A percentile compares a stretch with the other conserved stretches of the same genome.
These are phyloP conservation scores for Scenedesmus sp. DNA, from an alignment of 163 green algal species.

Conservation along the genomic window DNA sequence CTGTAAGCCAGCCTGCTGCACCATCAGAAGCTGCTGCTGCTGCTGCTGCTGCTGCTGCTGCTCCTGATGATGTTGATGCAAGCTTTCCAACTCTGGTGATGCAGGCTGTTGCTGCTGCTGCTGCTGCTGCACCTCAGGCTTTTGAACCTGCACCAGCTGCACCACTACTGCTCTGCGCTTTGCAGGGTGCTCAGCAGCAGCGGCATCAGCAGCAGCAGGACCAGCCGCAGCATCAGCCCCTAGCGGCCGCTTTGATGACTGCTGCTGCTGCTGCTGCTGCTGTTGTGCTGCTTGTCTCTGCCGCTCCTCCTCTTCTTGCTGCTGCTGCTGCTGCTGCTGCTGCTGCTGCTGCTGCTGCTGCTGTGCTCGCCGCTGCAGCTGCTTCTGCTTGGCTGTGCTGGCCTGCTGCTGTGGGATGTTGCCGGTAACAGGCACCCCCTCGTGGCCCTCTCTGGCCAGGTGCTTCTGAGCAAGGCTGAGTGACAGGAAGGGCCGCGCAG, in stretches of 20 bases:
- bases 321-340: conserved; percentile 1
- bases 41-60: background rate
- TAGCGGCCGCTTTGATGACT: background rate
- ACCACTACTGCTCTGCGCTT: background rate
- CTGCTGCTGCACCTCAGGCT: background rate
- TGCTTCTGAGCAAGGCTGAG: conserved; percentile 30
- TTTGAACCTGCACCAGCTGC: background rate
- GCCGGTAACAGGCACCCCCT: background rate
- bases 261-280: background rate
- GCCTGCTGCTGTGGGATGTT: conserved; percentile 22
- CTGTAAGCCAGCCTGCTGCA: background rate
- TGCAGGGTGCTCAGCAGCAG: background rate
- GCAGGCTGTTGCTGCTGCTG: conserved; percentile 8
- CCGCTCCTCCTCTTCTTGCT: background rate
- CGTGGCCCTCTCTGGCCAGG: conserved; percentile 29
- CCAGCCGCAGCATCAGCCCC: background rate
- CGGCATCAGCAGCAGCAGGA: background rate
- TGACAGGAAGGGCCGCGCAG: conserved; percentile 31
- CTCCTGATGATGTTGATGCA: background rate
- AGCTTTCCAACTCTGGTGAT: background rate
- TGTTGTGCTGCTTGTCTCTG: background rate
- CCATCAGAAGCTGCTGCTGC: background rate
- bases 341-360: background rate
- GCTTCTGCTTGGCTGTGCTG: background rate
- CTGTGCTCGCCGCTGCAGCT: background rate